Percentiles rank a stretch among this genome's conserved stretches.
Evolutionary conservation across 331 rosid species (phyloP).

Genomic region (Malus hybrid): DNA sequence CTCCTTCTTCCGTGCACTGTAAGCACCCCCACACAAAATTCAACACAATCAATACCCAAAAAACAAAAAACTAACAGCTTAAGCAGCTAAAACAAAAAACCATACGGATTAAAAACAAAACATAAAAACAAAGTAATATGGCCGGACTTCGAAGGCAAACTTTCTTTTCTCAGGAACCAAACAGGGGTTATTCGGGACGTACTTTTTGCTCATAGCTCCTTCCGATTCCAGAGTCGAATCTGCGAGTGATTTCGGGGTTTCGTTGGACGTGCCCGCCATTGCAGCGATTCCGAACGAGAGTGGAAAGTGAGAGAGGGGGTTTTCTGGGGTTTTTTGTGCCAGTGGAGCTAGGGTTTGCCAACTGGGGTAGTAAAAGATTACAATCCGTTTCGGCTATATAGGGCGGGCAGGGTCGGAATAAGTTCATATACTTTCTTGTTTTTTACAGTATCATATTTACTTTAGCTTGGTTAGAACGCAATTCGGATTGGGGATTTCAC

Average conservation of each 20-base stretch:
- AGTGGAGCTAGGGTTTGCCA: background rate
- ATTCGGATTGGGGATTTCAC: too few relatives aligned
- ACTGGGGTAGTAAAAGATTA: background rate
- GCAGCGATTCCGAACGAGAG: background rate
- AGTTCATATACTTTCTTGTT: too few relatives aligned
- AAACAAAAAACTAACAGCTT: background rate
- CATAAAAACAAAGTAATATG: background rate
- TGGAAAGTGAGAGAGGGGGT: background rate
- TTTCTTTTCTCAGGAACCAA: background rate
- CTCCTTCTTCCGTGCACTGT: slow-evolving; percentile 86
- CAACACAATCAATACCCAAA: background rate
- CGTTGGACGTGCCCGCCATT: slow-evolving; percentile 8
- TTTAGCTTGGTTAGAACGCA: too few relatives aligned
- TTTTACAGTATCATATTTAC: too few relatives aligned
- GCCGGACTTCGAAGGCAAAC: background rate
- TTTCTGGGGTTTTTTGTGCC: background rate
- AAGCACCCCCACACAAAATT: background rate
- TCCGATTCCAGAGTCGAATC: slow-evolving; percentile 13
- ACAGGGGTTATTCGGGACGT: background rate
- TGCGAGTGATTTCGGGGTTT: slow-evolving; percentile 9
- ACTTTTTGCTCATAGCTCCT: slow-evolving; percentile 40
- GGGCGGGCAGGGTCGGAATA: background rate
- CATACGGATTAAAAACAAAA: background rate
- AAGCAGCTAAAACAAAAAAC: background rate
- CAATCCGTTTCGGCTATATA: background rate